Conservation (phyloP, 345 rosid species). For the Eucalyptus urophylla region DNA sequence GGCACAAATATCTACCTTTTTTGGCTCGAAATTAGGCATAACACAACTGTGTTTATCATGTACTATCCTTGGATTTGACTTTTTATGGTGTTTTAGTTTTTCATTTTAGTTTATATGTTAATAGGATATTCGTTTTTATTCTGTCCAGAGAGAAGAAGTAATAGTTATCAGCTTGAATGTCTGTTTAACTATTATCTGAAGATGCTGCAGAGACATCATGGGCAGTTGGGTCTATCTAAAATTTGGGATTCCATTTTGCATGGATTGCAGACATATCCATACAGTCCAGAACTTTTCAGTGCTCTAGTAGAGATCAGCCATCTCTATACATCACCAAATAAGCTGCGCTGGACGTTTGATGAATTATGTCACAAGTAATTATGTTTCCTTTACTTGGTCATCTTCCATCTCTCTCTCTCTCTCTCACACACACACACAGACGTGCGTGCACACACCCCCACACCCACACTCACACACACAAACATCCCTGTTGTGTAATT, state of each 20-base stretch:
- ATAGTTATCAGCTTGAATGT: constrained; percentile 57
- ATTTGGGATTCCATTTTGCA: constrained; percentile 61
- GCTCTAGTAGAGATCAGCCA: constrained; percentile 55
- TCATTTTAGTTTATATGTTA: not conserved
- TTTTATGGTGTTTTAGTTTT: not conserved
- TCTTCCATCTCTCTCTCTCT: not conserved
- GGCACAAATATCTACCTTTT: not conserved
- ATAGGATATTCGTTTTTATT: not conserved
- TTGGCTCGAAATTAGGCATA: not conserved
- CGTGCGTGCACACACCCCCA: rapidly evolving
- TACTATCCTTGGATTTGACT: not conserved
- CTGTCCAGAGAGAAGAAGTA: constrained; percentile 63
- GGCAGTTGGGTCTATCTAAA: constrained; percentile 39
- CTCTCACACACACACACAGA: not conserved
- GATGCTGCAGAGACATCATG: constrained; percentile 65
- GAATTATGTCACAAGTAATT: constrained; percentile 59
- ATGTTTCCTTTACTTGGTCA: not conserved
- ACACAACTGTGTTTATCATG: not conserved
- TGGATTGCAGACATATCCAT: constrained; percentile 77
- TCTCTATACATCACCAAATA: constrained; percentile 70
- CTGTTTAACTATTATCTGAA: constrained; percentile 42
- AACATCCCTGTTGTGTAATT: not conserved
- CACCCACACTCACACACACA: not conserved
- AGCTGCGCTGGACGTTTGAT: constrained; percentile 60
- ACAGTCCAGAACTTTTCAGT: constrained; percentile 47